Evolutionary conservation across 108 stramenopile genomes (phyloP), one percentile per base, ranked within the genome.

Genomic region (Skeletonema marinoi): DNA sequence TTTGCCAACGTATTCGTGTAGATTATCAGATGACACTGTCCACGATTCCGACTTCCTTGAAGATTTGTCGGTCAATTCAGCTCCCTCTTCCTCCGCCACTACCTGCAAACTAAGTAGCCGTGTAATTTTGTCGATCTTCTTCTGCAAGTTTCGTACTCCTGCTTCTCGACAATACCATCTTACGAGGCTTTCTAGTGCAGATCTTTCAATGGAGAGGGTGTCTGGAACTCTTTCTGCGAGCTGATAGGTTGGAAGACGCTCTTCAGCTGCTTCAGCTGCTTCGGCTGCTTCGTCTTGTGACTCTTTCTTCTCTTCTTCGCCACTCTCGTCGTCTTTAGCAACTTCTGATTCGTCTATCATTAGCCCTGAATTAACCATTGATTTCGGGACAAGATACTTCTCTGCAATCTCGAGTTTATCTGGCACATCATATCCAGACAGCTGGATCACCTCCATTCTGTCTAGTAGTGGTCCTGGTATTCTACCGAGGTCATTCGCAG

Each of bases 101-200:
- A 97, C 77, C 60, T 94, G 86, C 7, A 95, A 78, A 0, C 97
- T 93, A 19, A 98, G 82, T 42, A 98, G 96, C 51, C 98, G 66
- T 31, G 92, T 93, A 32, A 98, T 96, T 71, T 96, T 97, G 68
- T 98, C 96, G 44, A 99, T 94, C 66, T 96, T 90, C 83, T 98
- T 98, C 70, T 96, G 89, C 2, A 99, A 82, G 68, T 92, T 97
- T 25, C 99, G 95, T 32, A 99, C 98, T 14, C 99, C 99, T 42
- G 96, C 93, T 86, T 98, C 99, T 19, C 99, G 91, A 39, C 93
- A 96, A 82, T 99, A 98, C 96, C 98, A 97, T 38, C 97, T 87
- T 16, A 93, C 96, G 32, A 99, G 75, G 50, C 78, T 86, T 75
- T 96, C 93, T n/a, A 99, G 86, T 6, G 98, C 98, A 66, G 82